These are phyloP conservation scores for Populus ilicifolia DNA, from an alignment of 345 rosid species.

Conservation along the genomic window DNA sequence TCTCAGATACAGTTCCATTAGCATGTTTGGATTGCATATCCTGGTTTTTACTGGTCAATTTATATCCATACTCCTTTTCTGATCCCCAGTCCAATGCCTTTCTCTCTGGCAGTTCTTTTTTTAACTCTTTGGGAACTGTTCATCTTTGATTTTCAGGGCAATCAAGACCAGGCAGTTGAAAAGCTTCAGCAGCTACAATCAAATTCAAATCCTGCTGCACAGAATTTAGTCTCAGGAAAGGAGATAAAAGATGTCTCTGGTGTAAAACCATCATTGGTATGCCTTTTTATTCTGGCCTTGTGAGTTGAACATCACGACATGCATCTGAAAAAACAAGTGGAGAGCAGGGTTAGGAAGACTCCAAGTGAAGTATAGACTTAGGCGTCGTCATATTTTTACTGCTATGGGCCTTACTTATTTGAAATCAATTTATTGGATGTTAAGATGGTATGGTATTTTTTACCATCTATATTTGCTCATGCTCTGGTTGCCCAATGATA, in stretches of 20 bases:
- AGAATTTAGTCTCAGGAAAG: slow-evolving; percentile 46
- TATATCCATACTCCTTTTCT: not conserved
- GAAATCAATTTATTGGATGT: not conserved
- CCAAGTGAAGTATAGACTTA: not conserved
- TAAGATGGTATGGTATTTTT: not conserved
- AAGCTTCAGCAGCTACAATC: slow-evolving; percentile 61
- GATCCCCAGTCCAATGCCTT: not conserved
- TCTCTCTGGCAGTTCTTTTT: slow-evolving; percentile 2
- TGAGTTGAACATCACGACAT: not conserved
- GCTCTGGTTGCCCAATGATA: not conserved
- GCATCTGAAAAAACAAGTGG: slow-evolving; percentile 4
- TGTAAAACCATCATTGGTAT: slow-evolving; percentile 58
- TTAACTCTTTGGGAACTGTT: slow-evolving; percentile 1
- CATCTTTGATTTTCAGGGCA: slow-evolving; percentile 50
- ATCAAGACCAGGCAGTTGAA: slow-evolving; percentile 66
- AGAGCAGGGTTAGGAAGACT: not conserved
- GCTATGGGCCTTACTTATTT: no score
- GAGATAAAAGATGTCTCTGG: slow-evolving; percentile 45
- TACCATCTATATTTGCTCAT: not conserved
- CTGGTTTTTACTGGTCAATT: not conserved
- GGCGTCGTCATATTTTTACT: not conserved
- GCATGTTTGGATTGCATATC: not conserved
- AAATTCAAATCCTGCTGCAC: slow-evolving; percentile 51
- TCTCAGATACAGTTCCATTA: slow-evolving; percentile 5
- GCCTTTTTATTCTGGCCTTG: slow-evolving; percentile 6